Evolutionary conservation across 2,329 filamentous ascomycete species (phyloP).

Genomic region (Dissoconium aciculare): DNA sequence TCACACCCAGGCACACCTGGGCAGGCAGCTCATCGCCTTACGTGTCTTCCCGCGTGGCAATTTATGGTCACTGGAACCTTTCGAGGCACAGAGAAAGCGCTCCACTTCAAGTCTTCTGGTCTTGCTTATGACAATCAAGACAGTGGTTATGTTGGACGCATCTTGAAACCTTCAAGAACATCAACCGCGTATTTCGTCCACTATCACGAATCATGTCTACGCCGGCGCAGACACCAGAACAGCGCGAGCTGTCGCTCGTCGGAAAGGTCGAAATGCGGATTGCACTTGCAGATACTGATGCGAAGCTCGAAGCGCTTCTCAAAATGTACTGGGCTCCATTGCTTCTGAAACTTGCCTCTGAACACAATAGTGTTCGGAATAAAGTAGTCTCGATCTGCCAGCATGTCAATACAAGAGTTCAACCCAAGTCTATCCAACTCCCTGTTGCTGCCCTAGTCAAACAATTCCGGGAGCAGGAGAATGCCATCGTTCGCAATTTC

Average conservation of each 20-base stretch:
- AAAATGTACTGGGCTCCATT: constrained; percentile 67
- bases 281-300: constrained; percentile 66
- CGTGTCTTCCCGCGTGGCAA: too few species aligned
- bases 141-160: too few species aligned
- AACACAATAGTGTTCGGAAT: constrained; percentile 62
- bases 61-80: too few species aligned
- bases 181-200: too few species aligned
- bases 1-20: too few species aligned
- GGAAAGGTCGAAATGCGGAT: constrained; percentile 78
- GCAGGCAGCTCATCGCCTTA: too few species aligned
- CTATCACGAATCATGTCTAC: too few species aligned
- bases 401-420: constrained; percentile 52
- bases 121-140: too few species aligned
- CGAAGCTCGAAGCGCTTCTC: constrained; percentile 64
- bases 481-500: constrained; percentile 67
- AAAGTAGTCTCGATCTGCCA: constrained; percentile 61
- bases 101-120: too few species aligned
- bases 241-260: constrained; percentile 66
- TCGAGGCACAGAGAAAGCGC: too few species aligned
- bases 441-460: constrained; percentile 73
- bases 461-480: constrained; percentile 70
- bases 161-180: too few species aligned
- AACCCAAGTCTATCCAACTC: constrained; percentile 51
- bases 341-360: constrained; percentile 72
- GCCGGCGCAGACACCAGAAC: constrained; percentile 30